Evolutionary conservation across 2,329 filamentous ascomycete genomes (phyloP).

Genomic region (Diaporthe batatas): DNA sequence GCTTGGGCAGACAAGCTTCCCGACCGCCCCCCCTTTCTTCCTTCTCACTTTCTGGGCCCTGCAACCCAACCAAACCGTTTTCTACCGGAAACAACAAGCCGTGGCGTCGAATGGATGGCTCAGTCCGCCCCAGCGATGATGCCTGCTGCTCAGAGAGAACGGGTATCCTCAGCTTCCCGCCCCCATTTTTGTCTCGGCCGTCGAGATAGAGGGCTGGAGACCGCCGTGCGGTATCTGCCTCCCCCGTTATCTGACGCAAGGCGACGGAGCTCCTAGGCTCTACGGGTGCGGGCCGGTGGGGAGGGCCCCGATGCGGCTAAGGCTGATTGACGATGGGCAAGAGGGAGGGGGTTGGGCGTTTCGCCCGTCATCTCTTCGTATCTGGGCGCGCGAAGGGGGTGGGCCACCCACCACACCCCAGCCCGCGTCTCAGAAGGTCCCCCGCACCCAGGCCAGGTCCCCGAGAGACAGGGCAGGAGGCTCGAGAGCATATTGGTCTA

Average conservation of each 20-base stretch:
- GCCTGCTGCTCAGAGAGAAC: constrained; percentile 29
- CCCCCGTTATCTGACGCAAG: constrained; percentile 4
- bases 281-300: neutral
- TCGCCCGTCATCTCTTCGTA: constrained; percentile 13
- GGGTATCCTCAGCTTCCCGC: constrained; percentile 2
- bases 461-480: constrained; percentile 34
- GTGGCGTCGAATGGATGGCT: neutral
- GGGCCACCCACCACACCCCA: constrained; percentile 2
- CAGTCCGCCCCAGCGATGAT: constrained; percentile 3
- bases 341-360: neutral
- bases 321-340: constrained; percentile 29
- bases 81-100: neutral
- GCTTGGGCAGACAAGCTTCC: neutral
- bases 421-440: constrained; percentile 31
- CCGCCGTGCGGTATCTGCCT: neutral
- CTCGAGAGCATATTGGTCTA: constrained; percentile 23
- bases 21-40: neutral
- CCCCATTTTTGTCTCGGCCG: constrained; percentile 28
- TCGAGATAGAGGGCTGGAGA: neutral
- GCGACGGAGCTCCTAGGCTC: neutral
- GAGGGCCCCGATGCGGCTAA: constrained; percentile 38
- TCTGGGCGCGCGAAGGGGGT: constrained; percentile 1
- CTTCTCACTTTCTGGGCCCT: neutral
- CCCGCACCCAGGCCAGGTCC: constrained; percentile 30
- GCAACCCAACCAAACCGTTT: neutral